phyloP scores from a whole-genome alignment of 345 rosid species.

The Physaria fendleri region DNA sequence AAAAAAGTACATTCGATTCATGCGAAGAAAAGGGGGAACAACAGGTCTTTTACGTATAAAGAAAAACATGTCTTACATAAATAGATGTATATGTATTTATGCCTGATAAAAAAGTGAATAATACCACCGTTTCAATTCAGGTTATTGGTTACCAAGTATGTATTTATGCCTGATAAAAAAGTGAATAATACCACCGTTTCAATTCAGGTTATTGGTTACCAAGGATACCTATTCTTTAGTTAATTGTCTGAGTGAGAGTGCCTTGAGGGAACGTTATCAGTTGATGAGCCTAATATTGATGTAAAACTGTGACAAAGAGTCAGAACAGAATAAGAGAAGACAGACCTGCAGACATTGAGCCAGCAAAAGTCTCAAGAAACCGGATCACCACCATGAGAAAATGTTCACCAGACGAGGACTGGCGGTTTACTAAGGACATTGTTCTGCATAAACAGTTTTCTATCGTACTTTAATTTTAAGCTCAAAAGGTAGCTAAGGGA shows the following conservation, averaged over 20 bases:
- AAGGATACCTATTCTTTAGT: neutral
- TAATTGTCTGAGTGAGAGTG: neutral
- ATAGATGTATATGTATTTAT: neutral
- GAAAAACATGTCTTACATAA: neutral
- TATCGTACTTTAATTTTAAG: neutral
- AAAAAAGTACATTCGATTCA: slow-evolving; percentile 4
- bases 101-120: neutral
- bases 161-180: neutral
- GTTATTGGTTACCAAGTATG: neutral
- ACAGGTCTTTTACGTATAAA: neutral
- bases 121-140: neutral
- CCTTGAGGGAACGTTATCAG: neutral
- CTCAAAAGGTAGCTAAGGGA: neutral
- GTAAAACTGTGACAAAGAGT: neutral
- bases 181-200: neutral
- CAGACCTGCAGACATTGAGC: slow-evolving; percentile 89
- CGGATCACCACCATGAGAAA: slow-evolving; percentile 71
- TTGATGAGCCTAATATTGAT: neutral
- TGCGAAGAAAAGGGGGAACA: neutral
- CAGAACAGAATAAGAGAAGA: neutral
- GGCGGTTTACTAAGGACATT: slow-evolving; percentile 74
- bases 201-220: neutral
- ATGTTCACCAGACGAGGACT: slow-evolving; percentile 49
- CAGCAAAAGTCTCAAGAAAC: slow-evolving; percentile 95
- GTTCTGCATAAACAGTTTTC: slow-evolving; percentile 49